Percentiles rank a stretch among this genome's conserved stretches.
Conservation (phyloP, 2,329 filamentous ascomycete genomes). For the Dactylellina sp. region DNA sequence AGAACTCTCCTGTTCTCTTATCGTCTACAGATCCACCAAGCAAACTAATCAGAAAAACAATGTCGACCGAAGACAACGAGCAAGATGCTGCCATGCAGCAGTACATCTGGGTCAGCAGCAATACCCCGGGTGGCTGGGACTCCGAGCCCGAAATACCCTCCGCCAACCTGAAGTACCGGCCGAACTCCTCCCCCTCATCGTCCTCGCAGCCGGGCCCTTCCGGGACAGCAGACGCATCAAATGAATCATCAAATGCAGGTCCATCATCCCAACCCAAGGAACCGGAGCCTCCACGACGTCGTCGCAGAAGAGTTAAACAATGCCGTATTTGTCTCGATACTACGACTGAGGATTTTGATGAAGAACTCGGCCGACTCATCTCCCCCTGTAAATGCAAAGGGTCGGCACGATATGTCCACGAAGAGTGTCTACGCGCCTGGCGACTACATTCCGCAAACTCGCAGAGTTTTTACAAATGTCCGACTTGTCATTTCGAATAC, state of each 20-base stretch:
- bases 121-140: constrained; percentile 54
- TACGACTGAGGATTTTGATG: constrained; percentile 67
- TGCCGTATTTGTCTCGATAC: constrained; percentile 91
- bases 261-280: constrained; percentile 18
- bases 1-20: constrained; percentile 24
- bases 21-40: not conserved
- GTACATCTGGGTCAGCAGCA: constrained; percentile 54
- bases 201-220: constrained; percentile 12
- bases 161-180: not conserved
- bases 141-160: constrained; percentile 43
- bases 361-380: constrained; percentile 80
- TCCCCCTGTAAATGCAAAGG: constrained; percentile 95
- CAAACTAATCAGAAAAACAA: not conserved
- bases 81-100: constrained; percentile 49
- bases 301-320: constrained; percentile 70
- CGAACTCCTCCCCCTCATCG: not conserved
- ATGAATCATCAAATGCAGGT: not conserved
- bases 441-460: constrained; percentile 77
- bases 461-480: constrained; percentile 86
- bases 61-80: constrained; percentile 17
- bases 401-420: constrained; percentile 91
- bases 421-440: constrained; percentile 87
- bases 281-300: constrained; percentile 31
- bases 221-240: not conserved
- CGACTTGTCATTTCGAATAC: constrained; percentile 87